Evolutionary conservation across 139 green algal species (phyloP), one percentile per base, ranked within the genome.

Genomic region (Coelastrella sp.): DNA sequence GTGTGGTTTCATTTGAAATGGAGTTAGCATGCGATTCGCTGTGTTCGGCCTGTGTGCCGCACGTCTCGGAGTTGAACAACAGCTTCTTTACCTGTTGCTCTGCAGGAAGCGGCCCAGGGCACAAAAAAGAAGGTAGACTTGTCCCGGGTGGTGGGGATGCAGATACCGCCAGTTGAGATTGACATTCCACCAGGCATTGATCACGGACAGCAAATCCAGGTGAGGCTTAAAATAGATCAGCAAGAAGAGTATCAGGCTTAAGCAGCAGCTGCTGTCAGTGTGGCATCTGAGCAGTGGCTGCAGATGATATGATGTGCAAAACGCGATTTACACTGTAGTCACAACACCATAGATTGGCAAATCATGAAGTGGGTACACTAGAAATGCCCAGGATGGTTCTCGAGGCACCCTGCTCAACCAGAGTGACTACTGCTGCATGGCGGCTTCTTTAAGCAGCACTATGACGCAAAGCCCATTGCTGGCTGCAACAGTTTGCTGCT

Each of bases 21-120:
- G 63, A 70, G 0, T 14, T 12, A 22, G 12, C 15, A 22, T 70
- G 35, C 3, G 35, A 49, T 49, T 49, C 35, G 35, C 35, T 49
- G 35, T 49, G 35, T 49, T 49, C 1, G 35, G 35, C 35, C 35
- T 49, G 35, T 3, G 35, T 70, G 63, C 63, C 15, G 63, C 63
- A 70, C 35, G 35, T 3, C 35, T 73, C 4, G 65, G 65, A 15
- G 14, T 4, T 49, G 35, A 49, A 49, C 3, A 49, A 49, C 35
- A 49, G 35, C 35, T 1, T 78, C 20, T 78, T 19, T 60, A 8
- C 74, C 7, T 81, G 24, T 60, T 6, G 35, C 35, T 15, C 70
- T 92, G 83, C 93, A 93, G 84, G 95, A 98, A 83, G 94, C 96
- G 19, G 94, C 95, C 0, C 90, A 95, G 66, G 96, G 94, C 49